phyloP scores from a whole-genome alignment of 2,329 filamentous ascomycete genomes.

The Ploettnerulaceae sp. region DNA sequence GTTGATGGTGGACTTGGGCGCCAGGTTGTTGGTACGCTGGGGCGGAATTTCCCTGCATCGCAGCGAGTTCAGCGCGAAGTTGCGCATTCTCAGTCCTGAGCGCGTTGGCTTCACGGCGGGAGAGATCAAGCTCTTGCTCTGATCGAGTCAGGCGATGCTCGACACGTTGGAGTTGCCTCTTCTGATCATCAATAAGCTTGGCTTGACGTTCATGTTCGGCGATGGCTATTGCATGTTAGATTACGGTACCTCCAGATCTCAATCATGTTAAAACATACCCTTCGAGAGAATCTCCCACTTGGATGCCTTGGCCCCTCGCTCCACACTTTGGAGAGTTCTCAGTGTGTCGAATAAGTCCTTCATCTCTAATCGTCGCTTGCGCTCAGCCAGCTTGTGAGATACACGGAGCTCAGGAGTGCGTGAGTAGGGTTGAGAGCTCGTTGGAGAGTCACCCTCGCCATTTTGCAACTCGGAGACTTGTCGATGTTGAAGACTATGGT shows the following conservation, averaged over 20 bases:
- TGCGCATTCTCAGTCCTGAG: slow-evolving; percentile 31
- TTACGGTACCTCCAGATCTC: not conserved
- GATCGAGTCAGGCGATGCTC: slow-evolving; percentile 37
- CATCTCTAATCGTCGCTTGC: slow-evolving; percentile 82
- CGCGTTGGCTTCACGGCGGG: slow-evolving; percentile 42
- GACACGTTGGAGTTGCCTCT: slow-evolving; percentile 39
- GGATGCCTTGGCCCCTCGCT: slow-evolving; percentile 76
- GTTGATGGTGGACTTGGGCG: slow-evolving; percentile 10
- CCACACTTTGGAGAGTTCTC: slow-evolving; percentile 59
- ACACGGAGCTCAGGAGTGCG: slow-evolving; percentile 76
- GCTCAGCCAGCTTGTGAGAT: slow-evolving; percentile 80
- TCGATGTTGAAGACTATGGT: slow-evolving; percentile 72
- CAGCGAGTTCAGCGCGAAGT: slow-evolving; percentile 27
- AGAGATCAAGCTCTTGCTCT: slow-evolving; percentile 36
- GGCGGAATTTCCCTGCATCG: slow-evolving; percentile 15
- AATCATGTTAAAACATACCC: slow-evolving; percentile 48
- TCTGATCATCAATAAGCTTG: slow-evolving; percentile 30
- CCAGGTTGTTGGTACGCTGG: slow-evolving; percentile 12
- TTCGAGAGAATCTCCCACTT: slow-evolving; percentile 89
- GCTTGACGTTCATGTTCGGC: slow-evolving; percentile 55
- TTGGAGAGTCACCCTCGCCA: slow-evolving; percentile 48
- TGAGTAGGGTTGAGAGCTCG: slow-evolving; percentile 70
- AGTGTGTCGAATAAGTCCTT: slow-evolving; percentile 81
- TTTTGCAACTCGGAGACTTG: slow-evolving; percentile 62
- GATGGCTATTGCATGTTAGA: slow-evolving; percentile 46